Conservation (phyloP, 2,329 filamentous ascomycete genomes). For the Fusarium sp. region DNA sequence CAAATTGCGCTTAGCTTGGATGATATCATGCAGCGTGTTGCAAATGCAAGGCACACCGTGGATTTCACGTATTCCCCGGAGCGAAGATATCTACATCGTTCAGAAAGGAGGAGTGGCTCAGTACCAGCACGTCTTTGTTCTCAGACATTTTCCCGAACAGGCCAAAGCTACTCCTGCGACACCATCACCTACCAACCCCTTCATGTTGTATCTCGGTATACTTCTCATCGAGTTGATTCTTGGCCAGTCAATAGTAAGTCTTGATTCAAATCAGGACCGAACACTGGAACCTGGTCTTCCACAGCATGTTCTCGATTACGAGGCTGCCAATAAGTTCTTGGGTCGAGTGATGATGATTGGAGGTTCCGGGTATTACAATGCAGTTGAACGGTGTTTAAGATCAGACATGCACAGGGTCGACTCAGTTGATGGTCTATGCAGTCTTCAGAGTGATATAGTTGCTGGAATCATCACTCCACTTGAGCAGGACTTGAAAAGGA, state of each 20-base stretch:
- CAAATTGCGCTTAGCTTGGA: not conserved
- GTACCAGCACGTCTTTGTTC: slow-evolving; percentile 2
- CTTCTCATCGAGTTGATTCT: slow-evolving; percentile 11
- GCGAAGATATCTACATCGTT: slow-evolving; percentile 1
- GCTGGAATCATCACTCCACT: not conserved
- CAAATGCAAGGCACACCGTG: slow-evolving; percentile 17
- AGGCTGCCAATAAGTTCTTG: not conserved
- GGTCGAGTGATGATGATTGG: slow-evolving; percentile 8
- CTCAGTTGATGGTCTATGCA: rapidly evolving
- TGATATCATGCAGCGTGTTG: not conserved
- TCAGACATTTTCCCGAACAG: not conserved
- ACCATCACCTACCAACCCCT: not conserved
- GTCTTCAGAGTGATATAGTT: not conserved
- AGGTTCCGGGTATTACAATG: not conserved
- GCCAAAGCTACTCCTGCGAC: rapidly evolving
- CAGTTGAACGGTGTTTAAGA: slow-evolving; percentile 4
- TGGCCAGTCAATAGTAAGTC: not conserved
- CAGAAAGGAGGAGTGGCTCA: not conserved
- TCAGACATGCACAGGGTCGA: not conserved
- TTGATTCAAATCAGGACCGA: rapidly evolving
- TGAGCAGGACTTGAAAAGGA: slow-evolving; percentile 8
- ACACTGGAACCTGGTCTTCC: rapidly evolving
- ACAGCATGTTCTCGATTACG: not conserved
- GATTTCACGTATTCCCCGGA: not conserved
- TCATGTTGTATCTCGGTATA: slow-evolving; percentile 7